Base-by-base conservation (phyloP, 2,329 filamentous ascomycete species). In the Fusarium sp. region DNA sequence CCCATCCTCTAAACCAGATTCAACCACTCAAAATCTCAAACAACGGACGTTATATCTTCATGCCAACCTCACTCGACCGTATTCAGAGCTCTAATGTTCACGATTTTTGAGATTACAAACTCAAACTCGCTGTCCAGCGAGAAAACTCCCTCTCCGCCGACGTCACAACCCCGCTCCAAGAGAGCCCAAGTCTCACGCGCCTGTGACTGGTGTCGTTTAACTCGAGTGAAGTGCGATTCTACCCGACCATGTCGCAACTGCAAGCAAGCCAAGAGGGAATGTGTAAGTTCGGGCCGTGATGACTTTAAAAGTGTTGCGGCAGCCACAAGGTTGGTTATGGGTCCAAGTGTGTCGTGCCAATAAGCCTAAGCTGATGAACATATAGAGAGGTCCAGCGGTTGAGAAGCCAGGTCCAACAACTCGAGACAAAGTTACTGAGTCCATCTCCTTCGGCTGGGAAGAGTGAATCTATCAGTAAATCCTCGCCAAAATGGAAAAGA, bases 151-250 rank as follows among this genome's bases (percentile, higher is more conserved):
- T 63, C 70, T 6, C 66, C 60, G 15, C 60, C 66, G 13, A 58
- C 61, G 23, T 59, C 66, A 28, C 70, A 74, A 52, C 69, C 66
- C 41, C 73, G 73, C 35, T 61, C 71, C n/a, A 77, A 76, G 53
- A 66, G 75, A 42, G 73, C 69, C 33, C 75, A 76, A 18, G 75
- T 77, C 53, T 74, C 75, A 5, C 63, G 75, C 5, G 75, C 75
- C 10, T 77, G 75, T 49, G 75, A 76, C 57, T 76, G 75, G 75
- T 77, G 75, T 66, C 75, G 74, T 13, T 66, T 75, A 20, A 70
- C 69, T 8, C 67, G 75, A 26, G 71, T 77, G 42, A 77, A 76
- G 28, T 77, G 75, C 54, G 75, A 77, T 50, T 68, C 71, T 8
- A 68, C 70, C 5, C 38, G 74, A n/a, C 75, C 75, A 3, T 77